Evolutionary conservation across 257 asterid genomes (phyloP).

Genomic region (Salvia miltiorrhiza): DNA sequence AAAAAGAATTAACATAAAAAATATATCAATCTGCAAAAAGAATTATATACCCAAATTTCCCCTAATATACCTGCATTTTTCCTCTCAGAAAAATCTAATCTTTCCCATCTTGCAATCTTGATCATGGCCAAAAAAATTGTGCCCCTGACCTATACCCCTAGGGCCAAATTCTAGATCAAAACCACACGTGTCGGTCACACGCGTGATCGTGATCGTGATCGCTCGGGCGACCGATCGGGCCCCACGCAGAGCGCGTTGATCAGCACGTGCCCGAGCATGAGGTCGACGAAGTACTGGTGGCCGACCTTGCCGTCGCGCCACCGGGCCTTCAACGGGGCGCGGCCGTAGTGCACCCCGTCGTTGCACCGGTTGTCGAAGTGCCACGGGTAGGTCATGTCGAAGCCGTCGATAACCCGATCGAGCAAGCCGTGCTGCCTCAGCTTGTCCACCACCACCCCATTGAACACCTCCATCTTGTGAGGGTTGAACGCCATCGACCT

Average conservation of each 20-base stretch:
- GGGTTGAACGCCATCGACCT: slow-evolving; percentile 65
- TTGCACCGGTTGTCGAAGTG: slow-evolving; percentile 81
- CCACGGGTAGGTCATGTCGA: slow-evolving; percentile 94
- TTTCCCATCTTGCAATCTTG: background rate
- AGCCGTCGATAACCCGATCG: slow-evolving; percentile 52
- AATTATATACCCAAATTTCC: background rate
- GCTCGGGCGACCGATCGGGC: background rate
- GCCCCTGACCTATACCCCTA: background rate
- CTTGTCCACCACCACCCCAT: slow-evolving; percentile 79
- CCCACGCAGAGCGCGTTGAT: slow-evolving; percentile 45
- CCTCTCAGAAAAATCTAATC: background rate
- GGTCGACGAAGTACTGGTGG: slow-evolving; percentile 87
- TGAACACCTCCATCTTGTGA: slow-evolving; percentile 80
- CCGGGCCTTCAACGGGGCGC: slow-evolving; percentile 54
- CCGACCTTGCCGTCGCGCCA: slow-evolving; percentile 88
- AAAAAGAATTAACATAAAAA: slow-evolving; percentile 18
- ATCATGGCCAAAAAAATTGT: background rate
- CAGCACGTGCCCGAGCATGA: slow-evolving; percentile 78
- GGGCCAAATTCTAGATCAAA: background rate
- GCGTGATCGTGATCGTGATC: too few species aligned
- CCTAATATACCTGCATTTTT: background rate
- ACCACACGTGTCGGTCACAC: background rate
- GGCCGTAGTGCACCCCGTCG: slow-evolving; percentile 91
- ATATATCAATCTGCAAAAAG: slow-evolving; percentile 18
- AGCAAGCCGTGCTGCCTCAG: slow-evolving; percentile 48